Base-by-base conservation (phyloP, 2,329 filamentous ascomycete genomes). In the Phialocephala sp. region DNA sequence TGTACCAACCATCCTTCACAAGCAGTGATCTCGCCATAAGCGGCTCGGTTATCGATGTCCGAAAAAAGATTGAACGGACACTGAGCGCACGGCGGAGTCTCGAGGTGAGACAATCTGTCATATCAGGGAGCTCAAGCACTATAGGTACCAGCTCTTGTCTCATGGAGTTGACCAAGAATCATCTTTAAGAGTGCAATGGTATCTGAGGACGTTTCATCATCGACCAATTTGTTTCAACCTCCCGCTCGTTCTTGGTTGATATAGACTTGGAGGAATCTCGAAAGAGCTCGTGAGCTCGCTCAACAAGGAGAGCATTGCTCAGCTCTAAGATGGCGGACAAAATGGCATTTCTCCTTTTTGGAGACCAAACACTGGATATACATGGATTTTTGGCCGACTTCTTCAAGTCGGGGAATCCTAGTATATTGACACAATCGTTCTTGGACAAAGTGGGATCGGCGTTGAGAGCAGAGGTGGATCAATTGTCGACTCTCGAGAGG, bases 341-440 rank as follows among this genome's bases (percentile, higher is more conserved):
- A 74, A 79, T 84, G 77, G 80, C 81, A 60, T 85, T 83, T 76
- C 84, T 90, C 76, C 84, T 91, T 68, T 90, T 91, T 75, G 89
- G 89, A 79, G 89, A 91, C 75, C 89, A 91, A 79, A 91, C 89
- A 66, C 83, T 87, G 72, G 87, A 90, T 76, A 88, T 88, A 72
- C 86, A 89, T 75, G 80, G 80, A 71, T 87, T 90, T 69, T 79
- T 91, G 67, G 84, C 87, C 59, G 80, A 83, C 65, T 83, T 85
- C 71, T 83, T 78, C 73, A 80, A 80, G 61, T 76, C 78, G 67
- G 78, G 78, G 45, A 77, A 80, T 67, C 80, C 80, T 39, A 82
- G 83, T 70, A 74, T 83, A 57, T 81, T 90, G 32, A 82, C 89
- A 58, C 83, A 82, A 72, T 85, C 84, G 56, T 91, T 91, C 75